Conservation (phyloP, 2,329 filamentous ascomycete species). For the Aspergillus alliaceus region DNA sequence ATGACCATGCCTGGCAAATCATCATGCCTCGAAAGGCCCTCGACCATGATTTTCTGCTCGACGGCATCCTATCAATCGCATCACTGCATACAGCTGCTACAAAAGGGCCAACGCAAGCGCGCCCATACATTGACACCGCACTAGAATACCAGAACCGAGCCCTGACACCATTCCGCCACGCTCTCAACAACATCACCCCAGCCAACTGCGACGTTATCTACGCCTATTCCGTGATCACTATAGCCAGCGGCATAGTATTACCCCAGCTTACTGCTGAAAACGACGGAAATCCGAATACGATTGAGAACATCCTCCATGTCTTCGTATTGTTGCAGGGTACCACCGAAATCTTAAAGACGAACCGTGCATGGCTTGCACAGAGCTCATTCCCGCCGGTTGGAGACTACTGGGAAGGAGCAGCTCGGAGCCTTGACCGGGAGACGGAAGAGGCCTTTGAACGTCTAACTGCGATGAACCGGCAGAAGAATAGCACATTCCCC, state of each 20-base stretch:
- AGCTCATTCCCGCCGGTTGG: not conserved
- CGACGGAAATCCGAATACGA: not conserved
- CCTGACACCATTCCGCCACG: constrained; percentile 26
- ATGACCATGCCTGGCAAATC: constrained; percentile 33
- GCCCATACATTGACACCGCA: constrained; percentile 25
- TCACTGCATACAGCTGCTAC: constrained; percentile 37
- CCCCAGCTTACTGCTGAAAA: constrained; percentile 10
- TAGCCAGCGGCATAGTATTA: constrained; percentile 25
- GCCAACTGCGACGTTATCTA: constrained; percentile 31
- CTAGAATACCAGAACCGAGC: constrained; percentile 28
- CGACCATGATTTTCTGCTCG: constrained; percentile 35
- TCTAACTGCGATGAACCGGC: not conserved
- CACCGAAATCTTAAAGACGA: not conserved
- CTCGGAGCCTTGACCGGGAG: not conserved
- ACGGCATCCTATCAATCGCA: constrained; percentile 38
- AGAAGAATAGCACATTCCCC: not conserved
- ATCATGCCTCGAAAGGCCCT: constrained; percentile 35
- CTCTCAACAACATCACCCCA: constrained; percentile 26
- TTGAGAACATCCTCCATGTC: not conserved
- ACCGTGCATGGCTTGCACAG: not conserved
- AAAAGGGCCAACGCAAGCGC: constrained; percentile 9
- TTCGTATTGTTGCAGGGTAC: not conserved
- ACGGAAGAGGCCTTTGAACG: not conserved
- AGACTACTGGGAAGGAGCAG: not conserved
- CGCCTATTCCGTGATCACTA: constrained; percentile 29